phyloP scores from a whole-genome alignment of 306 rosid species.

The Phaseolus lunatus region DNA sequence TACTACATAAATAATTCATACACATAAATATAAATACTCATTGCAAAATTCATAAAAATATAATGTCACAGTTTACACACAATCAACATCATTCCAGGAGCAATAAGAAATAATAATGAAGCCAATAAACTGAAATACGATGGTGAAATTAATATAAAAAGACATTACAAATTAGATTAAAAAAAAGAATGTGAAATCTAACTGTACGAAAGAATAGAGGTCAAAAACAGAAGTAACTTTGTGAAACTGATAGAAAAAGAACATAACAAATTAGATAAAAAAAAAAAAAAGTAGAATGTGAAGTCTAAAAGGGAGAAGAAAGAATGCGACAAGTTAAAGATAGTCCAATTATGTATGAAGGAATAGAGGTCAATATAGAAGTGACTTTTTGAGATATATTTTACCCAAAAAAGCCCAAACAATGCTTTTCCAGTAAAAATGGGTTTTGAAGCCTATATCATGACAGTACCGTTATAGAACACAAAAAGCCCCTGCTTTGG shows the following conservation, averaged over 20 bases:
- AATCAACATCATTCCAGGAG: background rate
- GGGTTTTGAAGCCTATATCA: background rate
- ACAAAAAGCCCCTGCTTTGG: background rate
- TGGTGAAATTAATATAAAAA: background rate
- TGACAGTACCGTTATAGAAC: background rate
- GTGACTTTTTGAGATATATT: background rate
- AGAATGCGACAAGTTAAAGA: background rate
- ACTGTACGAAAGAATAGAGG: too few relatives aligned
- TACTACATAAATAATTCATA: too few relatives aligned
- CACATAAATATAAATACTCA: background rate
- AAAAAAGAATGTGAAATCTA: background rate
- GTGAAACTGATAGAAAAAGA: background rate
- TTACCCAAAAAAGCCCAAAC: background rate
- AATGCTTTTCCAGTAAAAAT: background rate
- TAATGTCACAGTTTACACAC: background rate
- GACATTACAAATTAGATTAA: background rate
- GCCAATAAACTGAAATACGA: background rate
- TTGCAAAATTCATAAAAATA: background rate
- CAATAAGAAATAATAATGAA: background rate
- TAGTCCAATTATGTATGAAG: background rate
- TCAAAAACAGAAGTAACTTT: too few relatives aligned
- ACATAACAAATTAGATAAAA: background rate
- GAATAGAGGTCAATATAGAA: background rate
- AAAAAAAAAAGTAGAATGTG: background rate
- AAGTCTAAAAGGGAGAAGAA: background rate